Base-by-base conservation (phyloP, 1,139 yeast species). In the Kodamaea suecica region DNA sequence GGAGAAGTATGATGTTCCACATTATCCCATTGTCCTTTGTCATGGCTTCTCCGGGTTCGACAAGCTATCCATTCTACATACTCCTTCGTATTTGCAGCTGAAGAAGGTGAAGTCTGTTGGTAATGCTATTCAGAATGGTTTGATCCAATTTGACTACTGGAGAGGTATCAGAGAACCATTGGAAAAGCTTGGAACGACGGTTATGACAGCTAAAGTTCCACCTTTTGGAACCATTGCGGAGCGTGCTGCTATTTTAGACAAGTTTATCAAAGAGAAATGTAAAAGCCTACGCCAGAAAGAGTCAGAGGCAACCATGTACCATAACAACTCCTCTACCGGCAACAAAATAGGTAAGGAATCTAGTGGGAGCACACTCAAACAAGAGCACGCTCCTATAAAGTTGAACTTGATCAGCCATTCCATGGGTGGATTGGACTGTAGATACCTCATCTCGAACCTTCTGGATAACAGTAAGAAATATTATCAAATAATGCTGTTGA, bases 351-450 rank as follows among this genome's bases (percentile, higher is more conserved):
- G n/a, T n/a, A n/a, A n/a, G n/a, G n/a, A n/a, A n/a, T n/a, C n/a
- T 19, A 9, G 21, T 19, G 5, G 39, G 6, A 10, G 17, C n/a
- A 44, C 41, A 3, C 37, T 42, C 28, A 35, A 48, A 26, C 45
- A 48, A 13, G 11, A 44, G n/a, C 31, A 55, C 11, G 56, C 63
- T 24, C 67, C 64, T 30, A 52, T 70, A 19, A 77, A 78, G 41
- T 63, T 88, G 11, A 88, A 88, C 52, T 57, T 88, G 26, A 69
- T 88, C 14, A 94, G 95, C n/a, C 97, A 88, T 53, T 86, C 95
- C 0, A 87, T 88, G 96, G 97, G 97, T 6, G 97, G 97, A 0
- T 61, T 88, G 27, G 97, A 88, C 54, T 77, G 90, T 26, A 61
- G 97, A 33, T 85, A 81, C 51, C 59, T 88, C 45, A 83, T 86